These are phyloP conservation scores for Xylariaceae sp. DNA, from an alignment of 2,329 filamentous ascomycete genomes.

Conservation along the genomic window DNA sequence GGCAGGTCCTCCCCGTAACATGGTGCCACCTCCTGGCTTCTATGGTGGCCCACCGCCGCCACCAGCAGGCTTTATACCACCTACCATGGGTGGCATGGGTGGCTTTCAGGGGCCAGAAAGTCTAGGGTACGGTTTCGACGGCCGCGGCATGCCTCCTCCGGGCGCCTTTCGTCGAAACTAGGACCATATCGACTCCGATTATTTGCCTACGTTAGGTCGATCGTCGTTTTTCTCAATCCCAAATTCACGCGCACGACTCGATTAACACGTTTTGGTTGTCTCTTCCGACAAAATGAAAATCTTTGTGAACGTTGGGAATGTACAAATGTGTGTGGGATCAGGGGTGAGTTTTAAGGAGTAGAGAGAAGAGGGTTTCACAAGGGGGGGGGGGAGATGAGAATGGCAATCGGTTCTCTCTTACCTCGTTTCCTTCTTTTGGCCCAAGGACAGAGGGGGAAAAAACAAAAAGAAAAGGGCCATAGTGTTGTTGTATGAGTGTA, in stretches of 20 bases:
- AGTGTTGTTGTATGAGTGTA: slow-evolving; percentile 26
- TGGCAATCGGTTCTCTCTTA: not conserved
- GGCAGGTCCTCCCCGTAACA: slow-evolving; percentile 45
- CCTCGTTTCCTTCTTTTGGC: not conserved
- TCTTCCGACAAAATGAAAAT: not conserved
- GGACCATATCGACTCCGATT: not conserved
- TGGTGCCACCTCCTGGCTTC: slow-evolving; percentile 61
- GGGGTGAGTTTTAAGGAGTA: no score
- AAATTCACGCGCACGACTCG: not conserved
- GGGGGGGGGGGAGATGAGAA: not conserved
- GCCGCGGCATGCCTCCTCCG: slow-evolving; percentile 57
- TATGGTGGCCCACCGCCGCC: slow-evolving; percentile 49
- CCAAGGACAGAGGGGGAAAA: not conserved
- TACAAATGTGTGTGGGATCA: not conserved
- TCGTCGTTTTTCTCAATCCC: not conserved
- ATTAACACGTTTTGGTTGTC: not conserved
- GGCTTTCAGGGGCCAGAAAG: slow-evolving; percentile 59
- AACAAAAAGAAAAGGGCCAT: not conserved
- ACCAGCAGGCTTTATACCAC: slow-evolving; percentile 55
- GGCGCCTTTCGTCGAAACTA: slow-evolving; percentile 46
- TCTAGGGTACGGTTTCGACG: slow-evolving; percentile 57
- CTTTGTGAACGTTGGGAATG: not conserved
- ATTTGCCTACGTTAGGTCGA: not conserved
- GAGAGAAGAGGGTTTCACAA: not conserved
- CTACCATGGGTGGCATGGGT: slow-evolving; percentile 57